phyloP scores from a whole-genome alignment of 1,284 basidiomycete species.

The Sporisorium iseilematis-ciliati region DNA sequence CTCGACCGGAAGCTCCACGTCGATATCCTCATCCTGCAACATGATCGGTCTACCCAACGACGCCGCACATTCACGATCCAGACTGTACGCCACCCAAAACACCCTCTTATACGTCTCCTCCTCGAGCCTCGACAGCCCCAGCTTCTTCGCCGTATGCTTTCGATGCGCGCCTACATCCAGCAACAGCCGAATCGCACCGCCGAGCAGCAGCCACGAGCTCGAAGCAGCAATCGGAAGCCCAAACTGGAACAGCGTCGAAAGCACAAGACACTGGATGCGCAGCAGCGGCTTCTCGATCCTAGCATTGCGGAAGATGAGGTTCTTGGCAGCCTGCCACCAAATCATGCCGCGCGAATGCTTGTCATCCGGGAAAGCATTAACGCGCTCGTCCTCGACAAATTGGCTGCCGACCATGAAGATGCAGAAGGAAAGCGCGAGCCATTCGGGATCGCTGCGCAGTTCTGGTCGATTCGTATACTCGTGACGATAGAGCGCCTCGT shows the following conservation, averaged over 20 bases:
- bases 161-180: slow-evolving; percentile 60
- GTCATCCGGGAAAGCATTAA: slow-evolving; percentile 22
- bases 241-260: slow-evolving; percentile 40
- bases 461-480: slow-evolving; percentile 38
- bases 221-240: slow-evolving; percentile 46
- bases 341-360: slow-evolving; percentile 40
- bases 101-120: slow-evolving; percentile 53
- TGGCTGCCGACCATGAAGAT: slow-evolving; percentile 56
- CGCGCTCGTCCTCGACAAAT: slow-evolving; percentile 42
- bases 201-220: slow-evolving; percentile 50
- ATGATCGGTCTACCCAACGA: slow-evolving; percentile 57
- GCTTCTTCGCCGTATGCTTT: slow-evolving; percentile 47
- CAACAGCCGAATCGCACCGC: slow-evolving; percentile 49
- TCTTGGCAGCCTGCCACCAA: slow-evolving; percentile 44
- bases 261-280: slow-evolving; percentile 33
- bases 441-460: slow-evolving; percentile 47
- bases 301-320: slow-evolving; percentile 16
- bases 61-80: slow-evolving; percentile 54
- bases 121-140: slow-evolving; percentile 42
- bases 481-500: slow-evolving; percentile 51
- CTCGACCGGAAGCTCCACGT: slow-evolving; percentile 56
- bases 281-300: slow-evolving; percentile 25
- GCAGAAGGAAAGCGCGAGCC: slow-evolving; percentile 40
- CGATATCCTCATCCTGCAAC: slow-evolving; percentile 64
- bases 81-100: slow-evolving; percentile 60